Base-by-base conservation (phyloP, 208 protist species). In the Porcisia deanei region DNA sequence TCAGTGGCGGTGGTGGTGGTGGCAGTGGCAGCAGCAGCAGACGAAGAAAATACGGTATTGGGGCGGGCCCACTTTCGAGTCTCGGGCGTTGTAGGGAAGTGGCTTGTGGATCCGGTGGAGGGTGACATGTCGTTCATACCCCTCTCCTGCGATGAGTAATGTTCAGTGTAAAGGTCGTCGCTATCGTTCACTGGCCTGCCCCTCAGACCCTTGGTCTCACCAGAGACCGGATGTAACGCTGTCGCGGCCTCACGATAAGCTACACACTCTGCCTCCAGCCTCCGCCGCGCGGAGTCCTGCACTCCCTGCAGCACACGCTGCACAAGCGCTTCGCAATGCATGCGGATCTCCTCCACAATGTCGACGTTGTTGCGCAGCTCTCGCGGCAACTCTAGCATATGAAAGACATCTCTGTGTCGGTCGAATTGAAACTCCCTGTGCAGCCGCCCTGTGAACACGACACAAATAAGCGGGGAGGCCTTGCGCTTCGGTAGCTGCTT, bases 401-500 rank as follows among this genome's bases (percentile, higher is more conserved):
- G 91, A 30, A 92, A 75, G n/a, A 96, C 73, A 74, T 95, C 89
- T 16, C 85, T 83, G 60, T 86, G 67, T 47, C 80, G 78, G 37
- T 74, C 85, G 25, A 90, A 84, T 61, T 81, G 82, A 66, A 87
- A 91, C 77, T 86, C 79, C 41, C 65, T 74, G 9, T 77, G 76
- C 71, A 97, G 70, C 16, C 89, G 79, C 0, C 91, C 93, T 3
- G 87, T 90, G 68, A 95, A 94, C 14, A 95, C 77, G 61, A 97
- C 75, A 25, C 88, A 87, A 60, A 97, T 75, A 45, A 86, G 82
- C 41, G 89, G 93, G 14, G 88, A 88, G 16, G 87, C 91, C 69
- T 91, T 90, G 49, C 86, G 86, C 54, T 85, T 83, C 22, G 89
- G 81, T 43, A 95, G 61, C 84, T 94, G 89, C 71, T 89, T 75